Evolutionary conservation across 257 asterid genomes (phyloP).

Genomic region (Euphrasia confusa): DNA sequence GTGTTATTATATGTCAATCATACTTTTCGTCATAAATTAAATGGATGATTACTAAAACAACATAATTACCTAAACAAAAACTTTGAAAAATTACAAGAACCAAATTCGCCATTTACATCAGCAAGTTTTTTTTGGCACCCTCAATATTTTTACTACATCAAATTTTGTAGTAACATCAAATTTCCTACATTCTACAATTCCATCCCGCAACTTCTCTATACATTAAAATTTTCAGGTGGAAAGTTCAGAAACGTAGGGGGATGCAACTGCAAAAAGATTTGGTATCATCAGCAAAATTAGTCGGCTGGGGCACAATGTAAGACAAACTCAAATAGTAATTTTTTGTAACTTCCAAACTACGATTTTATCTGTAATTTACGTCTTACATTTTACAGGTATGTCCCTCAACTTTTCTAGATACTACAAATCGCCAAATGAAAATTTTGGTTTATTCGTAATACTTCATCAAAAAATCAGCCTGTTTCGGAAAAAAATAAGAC

Average conservation of each 20-base stretch:
- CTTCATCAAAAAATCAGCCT: no score
- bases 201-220: not conserved
- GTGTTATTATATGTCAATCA: constrained; percentile 14
- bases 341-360: not conserved
- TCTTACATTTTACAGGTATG: no score
- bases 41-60: not conserved
- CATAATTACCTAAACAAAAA: not conserved
- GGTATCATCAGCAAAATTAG: not conserved
- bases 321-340: not conserved
- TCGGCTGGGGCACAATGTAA: not conserved
- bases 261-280: not conserved
- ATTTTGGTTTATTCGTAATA: not conserved
- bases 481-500: no score
- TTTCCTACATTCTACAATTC: not conserved
- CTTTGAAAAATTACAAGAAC: not conserved
- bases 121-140: not conserved
- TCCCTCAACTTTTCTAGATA: no score
- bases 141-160: not conserved
- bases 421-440: not conserved
- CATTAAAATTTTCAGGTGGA: not conserved
- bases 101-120: not conserved
- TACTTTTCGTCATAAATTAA: not conserved
- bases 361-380: not conserved
- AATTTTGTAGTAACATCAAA: not conserved
- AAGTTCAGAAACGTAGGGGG: not conserved